phyloP scores from a whole-genome alignment of 2,329 filamentous ascomycete species.

The Fusarium sp. region DNA sequence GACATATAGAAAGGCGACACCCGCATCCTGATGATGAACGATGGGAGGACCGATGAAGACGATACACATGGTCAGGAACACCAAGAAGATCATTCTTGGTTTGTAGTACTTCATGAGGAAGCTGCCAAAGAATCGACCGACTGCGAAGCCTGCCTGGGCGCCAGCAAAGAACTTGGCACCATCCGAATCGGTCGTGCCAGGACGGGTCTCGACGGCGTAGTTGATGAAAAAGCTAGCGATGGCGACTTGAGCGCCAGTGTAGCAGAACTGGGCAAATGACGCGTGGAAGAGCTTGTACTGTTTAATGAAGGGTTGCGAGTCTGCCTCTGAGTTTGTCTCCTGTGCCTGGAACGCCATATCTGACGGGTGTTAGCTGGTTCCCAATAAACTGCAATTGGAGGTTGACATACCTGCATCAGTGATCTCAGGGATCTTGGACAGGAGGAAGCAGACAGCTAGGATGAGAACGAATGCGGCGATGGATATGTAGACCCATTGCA shows the following conservation, averaged over 20 bases:
- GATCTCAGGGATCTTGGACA: conserved; percentile 78
- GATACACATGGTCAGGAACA: conserved; percentile 73
- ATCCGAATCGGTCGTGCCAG: conserved; percentile 60
- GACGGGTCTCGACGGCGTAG: conserved; percentile 72
- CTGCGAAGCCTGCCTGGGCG: conserved; percentile 78
- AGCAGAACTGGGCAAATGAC: conserved; percentile 82
- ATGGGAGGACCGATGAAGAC: conserved; percentile 69
- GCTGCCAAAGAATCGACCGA: conserved; percentile 77
- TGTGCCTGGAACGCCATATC: conserved; percentile 74
- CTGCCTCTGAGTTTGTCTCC: conserved; percentile 64
- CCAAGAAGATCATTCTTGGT: conserved; percentile 76
- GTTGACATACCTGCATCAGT: conserved; percentile 60
- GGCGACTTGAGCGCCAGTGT: conserved; percentile 78
- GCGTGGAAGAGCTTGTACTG: conserved; percentile 83
- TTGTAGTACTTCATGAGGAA: conserved; percentile 74
- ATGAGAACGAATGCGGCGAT: conserved; percentile 78
- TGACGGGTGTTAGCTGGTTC: conserved; percentile 46
- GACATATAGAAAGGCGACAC: conserved; percentile 73
- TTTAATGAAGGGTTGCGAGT: conserved; percentile 73
- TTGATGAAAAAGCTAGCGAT: conserved; percentile 80
- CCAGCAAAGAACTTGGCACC: conserved; percentile 79
- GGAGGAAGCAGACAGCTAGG: conserved; percentile 74
- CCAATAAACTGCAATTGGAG: too few relatives aligned
- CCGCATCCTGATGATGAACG: conserved; percentile 59
- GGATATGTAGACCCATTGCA: conserved; percentile 82